A percentile compares a stretch with the other conserved stretches of the same genome.
Conservation (phyloP, 176 grass and related monocot species). For the Zea mays region DNA sequence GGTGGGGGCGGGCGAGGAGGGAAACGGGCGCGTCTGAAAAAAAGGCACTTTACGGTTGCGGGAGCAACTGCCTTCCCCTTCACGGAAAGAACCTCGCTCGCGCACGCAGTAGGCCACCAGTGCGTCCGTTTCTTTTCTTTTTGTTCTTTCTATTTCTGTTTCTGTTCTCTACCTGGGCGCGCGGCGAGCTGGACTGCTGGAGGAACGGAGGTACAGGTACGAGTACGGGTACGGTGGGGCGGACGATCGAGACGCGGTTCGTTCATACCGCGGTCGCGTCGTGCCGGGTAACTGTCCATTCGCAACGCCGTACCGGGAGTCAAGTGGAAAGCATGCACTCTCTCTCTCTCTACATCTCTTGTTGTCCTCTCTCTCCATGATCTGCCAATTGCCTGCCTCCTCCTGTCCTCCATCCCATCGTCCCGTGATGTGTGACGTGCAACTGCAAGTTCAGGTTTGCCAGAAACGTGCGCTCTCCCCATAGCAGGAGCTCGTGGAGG, state of each 20-base stretch:
- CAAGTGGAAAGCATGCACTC: not conserved
- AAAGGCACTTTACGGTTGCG: constrained; percentile 20
- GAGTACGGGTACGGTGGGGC: no score
- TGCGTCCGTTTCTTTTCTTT: not conserved
- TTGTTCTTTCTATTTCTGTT: not conserved
- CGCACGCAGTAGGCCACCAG: not conserved
- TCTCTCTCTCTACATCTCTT: not conserved
- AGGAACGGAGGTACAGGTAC: not conserved
- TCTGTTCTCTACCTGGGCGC: not conserved
- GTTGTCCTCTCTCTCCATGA: no score
- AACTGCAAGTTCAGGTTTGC: not conserved
- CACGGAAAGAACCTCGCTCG: not conserved
- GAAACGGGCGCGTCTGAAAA: constrained; percentile 25
- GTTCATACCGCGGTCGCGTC: not conserved
- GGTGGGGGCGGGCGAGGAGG: not conserved
- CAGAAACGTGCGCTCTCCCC: not conserved
- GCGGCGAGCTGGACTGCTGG: not conserved
- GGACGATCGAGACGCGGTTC: not conserved
- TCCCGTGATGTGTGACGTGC: not conserved
- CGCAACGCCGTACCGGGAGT: not conserved
- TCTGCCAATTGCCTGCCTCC: not conserved
- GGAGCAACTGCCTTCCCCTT: constrained; percentile 11
- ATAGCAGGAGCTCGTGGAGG: not conserved
- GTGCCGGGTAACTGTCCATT: not conserved
- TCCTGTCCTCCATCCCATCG: not conserved